These are phyloP conservation scores for Fusarium pseudograminearum DNA, from an alignment of 2,329 filamentous ascomycete genomes.

Conservation along the genomic window DNA sequence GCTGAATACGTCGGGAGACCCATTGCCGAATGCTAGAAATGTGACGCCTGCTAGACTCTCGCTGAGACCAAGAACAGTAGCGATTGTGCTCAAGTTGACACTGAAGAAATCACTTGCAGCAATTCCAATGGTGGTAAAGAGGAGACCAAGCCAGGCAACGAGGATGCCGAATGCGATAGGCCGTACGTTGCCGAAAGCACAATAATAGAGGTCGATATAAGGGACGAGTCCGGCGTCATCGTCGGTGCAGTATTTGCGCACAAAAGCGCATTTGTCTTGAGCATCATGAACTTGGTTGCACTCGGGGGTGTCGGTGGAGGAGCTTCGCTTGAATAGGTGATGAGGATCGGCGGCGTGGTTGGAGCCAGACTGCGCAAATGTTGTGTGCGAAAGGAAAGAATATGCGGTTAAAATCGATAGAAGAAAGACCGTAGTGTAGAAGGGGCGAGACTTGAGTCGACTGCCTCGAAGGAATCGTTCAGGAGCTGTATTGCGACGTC, in stretches of 20 bases:
- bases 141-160: constrained; percentile 83
- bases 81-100: constrained; percentile 94
- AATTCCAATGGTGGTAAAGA: constrained; percentile 97
- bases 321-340: constrained; percentile 46
- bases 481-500: constrained; percentile 15
- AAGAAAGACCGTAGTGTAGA: constrained; percentile 61
- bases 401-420: constrained; percentile 61
- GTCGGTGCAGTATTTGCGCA: constrained; percentile 83
- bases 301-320: constrained; percentile 57
- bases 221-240: constrained; percentile 91
- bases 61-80: constrained; percentile 88
- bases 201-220: constrained; percentile 94
- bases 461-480: constrained; percentile 47
- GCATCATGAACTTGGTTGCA: constrained; percentile 85
- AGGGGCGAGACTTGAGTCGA: constrained; percentile 61
- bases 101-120: constrained; percentile 99
- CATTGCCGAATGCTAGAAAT: constrained; percentile 96
- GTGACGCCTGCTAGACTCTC: constrained; percentile 97
- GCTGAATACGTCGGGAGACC: constrained; percentile 97
- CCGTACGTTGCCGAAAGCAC: constrained; percentile 74
- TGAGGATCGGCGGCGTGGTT: constrained; percentile 17
- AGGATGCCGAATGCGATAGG: constrained; percentile 84
- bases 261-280: constrained; percentile 86
- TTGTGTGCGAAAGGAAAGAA: constrained; percentile 55
- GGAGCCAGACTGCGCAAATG: constrained; percentile 23